phyloP scores from a whole-genome alignment of 2,329 filamentous ascomycete genomes.

The Aspergillus sp. region DNA sequence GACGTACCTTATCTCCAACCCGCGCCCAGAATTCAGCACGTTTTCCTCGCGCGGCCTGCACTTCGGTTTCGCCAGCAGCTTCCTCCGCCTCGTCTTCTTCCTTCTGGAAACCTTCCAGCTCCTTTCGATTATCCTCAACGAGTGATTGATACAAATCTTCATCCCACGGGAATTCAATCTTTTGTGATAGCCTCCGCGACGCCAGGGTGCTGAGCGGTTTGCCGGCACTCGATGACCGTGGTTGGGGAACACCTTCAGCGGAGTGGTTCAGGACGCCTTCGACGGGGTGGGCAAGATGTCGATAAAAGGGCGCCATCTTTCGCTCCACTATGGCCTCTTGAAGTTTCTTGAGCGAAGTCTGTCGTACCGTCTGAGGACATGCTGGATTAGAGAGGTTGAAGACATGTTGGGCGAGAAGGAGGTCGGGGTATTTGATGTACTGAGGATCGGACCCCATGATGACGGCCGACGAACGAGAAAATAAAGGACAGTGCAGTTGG shows the following conservation, averaged over 20 bases:
- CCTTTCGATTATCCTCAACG: conserved; percentile 75
- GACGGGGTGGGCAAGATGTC: conserved; percentile 66
- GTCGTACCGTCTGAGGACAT: conserved; percentile 56
- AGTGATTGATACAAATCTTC: conserved; percentile 81
- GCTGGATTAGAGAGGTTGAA: conserved; percentile 69
- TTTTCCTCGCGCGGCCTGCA: conserved; percentile 90
- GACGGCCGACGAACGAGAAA: conserved; percentile 28
- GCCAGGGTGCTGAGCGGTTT: conserved; percentile 70
- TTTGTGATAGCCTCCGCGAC: conserved; percentile 66
- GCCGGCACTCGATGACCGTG: conserved; percentile 32
- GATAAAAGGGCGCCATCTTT: conserved; percentile 71
- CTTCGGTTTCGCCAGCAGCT: conserved; percentile 94
- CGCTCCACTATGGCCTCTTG: conserved; percentile 67
- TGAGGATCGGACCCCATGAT: conserved; percentile 67
- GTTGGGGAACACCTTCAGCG: conserved; percentile 64
- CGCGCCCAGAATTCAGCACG: conserved; percentile 94
- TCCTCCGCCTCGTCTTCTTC: conserved; percentile 93
- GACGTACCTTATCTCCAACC: conserved; percentile 86
- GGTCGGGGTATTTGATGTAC: conserved; percentile 67
- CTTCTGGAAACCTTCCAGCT: conserved; percentile 77
- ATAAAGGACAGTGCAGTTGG: conserved; percentile 3
- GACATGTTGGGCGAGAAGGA: conserved; percentile 68
- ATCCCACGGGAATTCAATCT: conserved; percentile 82
- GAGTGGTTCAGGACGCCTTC: conserved; percentile 79
- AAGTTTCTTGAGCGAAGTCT: conserved; percentile 62